Conservation (phyloP, 2,329 filamentous ascomycete species). For the Drechslerella coelobrocha region DNA sequence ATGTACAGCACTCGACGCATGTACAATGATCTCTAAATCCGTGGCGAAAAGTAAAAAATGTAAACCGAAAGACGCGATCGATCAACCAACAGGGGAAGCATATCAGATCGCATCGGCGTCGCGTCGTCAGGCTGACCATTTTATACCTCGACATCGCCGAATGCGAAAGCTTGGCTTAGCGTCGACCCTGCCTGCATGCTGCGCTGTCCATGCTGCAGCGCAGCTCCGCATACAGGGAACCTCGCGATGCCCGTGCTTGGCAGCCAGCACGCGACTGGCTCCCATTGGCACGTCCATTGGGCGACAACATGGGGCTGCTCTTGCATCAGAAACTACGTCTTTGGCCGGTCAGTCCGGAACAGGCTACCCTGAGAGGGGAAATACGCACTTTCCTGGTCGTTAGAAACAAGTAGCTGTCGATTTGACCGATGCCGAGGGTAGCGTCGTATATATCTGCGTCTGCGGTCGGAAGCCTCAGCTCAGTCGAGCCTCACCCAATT, state of each 20-base stretch:
- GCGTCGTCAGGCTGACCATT: too few species aligned
- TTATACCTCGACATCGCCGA: conserved; percentile 12
- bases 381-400: too few species aligned
- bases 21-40: too few species aligned
- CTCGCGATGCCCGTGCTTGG: conserved; percentile 40
- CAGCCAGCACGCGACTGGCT: conserved; percentile 43
- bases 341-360: background rate
- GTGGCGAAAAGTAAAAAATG: too few species aligned
- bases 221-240: conserved; percentile 1
- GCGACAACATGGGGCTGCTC: background rate
- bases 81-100: too few species aligned
- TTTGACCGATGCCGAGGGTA: too few species aligned
- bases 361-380: background rate
- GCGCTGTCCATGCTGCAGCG: conserved; percentile 31
- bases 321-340: background rate
- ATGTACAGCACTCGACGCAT: background rate
- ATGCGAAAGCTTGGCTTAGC: conserved; percentile 18
- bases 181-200: conserved; percentile 25
- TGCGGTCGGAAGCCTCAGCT: too few species aligned
- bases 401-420: too few species aligned
- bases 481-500: too few species aligned
- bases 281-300: conserved; percentile 20
- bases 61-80: too few species aligned
- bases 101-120: too few species aligned
- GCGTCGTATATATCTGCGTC: too few species aligned